These are phyloP conservation scores for Bruguiera hainesii DNA, from an alignment of 441 rosid genomes.

Conservation along the genomic window DNA sequence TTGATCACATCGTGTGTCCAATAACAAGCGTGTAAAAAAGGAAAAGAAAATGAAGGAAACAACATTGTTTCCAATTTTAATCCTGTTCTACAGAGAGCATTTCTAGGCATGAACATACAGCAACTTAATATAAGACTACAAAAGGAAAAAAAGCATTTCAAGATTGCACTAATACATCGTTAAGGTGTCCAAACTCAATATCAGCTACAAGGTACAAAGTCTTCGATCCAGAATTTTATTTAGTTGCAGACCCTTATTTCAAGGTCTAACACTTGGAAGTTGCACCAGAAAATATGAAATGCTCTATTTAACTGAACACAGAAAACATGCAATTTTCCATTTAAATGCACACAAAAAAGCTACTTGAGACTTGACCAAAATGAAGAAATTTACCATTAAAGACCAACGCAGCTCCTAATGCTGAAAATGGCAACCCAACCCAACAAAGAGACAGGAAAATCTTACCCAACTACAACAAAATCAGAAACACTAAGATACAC, in stretches of 20 bases:
- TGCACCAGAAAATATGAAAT: slow-evolving; percentile 2
- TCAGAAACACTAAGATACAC: slow-evolving; percentile 21
- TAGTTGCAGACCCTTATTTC: slow-evolving; percentile 2
- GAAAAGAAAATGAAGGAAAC: too few relatives aligned
- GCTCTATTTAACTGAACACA: neutral
- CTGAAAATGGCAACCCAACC: slow-evolving; percentile 7
- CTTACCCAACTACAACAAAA: slow-evolving; percentile 13
- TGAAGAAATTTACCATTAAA: neutral
- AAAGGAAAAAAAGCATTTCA: neutral
- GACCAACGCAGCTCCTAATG: neutral
- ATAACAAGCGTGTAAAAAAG: too few relatives aligned
- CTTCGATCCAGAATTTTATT: neutral
- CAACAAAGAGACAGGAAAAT: slow-evolving; percentile 14
- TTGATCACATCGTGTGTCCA: too few relatives aligned
- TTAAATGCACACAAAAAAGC: too few relatives aligned
- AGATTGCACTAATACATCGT: slow-evolving; percentile 1
- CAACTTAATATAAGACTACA: too few relatives aligned
- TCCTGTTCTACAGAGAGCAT: too few relatives aligned
- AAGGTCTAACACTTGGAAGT: neutral
- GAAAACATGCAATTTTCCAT: slow-evolving; percentile 1
- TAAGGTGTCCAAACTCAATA: neutral
- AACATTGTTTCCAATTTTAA: too few relatives aligned
- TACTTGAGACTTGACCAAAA: too few relatives aligned
- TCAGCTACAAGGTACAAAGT: neutral
- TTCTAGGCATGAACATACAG: too few relatives aligned